These are phyloP conservation scores for Hypholoma fasciculare DNA, from an alignment of 768 basidiomycete species.

Conservation along the genomic window DNA sequence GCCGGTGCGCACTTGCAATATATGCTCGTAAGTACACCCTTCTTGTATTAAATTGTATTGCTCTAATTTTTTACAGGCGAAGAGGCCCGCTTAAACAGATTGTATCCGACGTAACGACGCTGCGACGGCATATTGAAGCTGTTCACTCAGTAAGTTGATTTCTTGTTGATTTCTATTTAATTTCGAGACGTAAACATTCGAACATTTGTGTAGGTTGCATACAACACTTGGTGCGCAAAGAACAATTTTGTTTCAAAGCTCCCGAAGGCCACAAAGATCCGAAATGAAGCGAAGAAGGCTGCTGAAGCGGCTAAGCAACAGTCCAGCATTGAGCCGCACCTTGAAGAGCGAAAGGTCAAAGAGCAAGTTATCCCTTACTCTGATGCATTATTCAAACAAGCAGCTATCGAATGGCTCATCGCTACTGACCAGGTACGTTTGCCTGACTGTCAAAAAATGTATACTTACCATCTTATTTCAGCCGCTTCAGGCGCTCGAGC, in stretches of 20 bases:
- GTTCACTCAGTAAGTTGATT: not conserved
- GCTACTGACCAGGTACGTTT: not conserved
- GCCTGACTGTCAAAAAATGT: not conserved
- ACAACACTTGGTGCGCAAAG: not conserved
- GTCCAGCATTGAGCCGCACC: not conserved
- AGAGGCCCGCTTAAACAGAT: not conserved
- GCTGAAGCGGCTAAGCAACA: not conserved
- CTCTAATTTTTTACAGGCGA: not conserved
- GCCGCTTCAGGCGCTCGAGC: not conserved
- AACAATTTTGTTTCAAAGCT: not conserved
- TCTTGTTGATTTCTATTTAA: no score
- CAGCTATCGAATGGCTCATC: not conserved
- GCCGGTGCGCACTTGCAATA: not conserved
- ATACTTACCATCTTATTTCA: not conserved
- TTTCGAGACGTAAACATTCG: not conserved
- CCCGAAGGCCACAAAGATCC: not conserved
- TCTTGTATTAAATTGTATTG: no score
- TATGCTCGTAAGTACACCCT: not conserved
- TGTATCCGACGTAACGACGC: not conserved
- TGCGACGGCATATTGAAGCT: not conserved
- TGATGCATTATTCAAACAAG: not conserved
- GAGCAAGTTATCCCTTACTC: not conserved
- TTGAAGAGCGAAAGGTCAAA: not conserved
- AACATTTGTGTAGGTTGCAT: not conserved
- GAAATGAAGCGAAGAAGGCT: not conserved